These are phyloP conservation scores for Stagonosporopsis chrysanthemi DNA, from an alignment of 2,329 filamentous ascomycete species.

Conservation along the genomic window DNA sequence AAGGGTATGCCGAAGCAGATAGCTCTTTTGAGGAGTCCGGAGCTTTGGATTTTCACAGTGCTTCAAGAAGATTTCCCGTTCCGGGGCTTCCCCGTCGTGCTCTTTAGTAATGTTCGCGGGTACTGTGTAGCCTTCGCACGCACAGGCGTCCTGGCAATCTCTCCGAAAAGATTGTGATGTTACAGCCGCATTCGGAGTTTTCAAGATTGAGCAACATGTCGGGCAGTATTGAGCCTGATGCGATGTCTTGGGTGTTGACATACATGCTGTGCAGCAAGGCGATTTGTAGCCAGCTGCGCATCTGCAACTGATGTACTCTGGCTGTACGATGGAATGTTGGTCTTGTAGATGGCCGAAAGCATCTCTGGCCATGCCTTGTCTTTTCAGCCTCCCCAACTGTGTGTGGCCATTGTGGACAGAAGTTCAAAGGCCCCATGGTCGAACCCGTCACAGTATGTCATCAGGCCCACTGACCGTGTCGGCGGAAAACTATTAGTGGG, in stretches of 20 bases:
- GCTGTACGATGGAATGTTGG: background rate
- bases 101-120: background rate
- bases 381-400: background rate
- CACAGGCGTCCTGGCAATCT: background rate
- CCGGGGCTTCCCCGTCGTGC: background rate
- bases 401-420: background rate
- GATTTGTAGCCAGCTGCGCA: background rate
- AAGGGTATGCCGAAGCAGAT: background rate
- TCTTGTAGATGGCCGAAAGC: background rate
- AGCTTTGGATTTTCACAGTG: background rate
- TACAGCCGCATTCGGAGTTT: background rate
- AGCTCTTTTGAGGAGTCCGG: constrained; percentile 2
- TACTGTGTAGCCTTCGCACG: background rate
- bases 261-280: background rate
- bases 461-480: background rate
- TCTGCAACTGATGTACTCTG: background rate
- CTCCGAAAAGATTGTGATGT: background rate
- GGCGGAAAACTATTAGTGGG: background rate
- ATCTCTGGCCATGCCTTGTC: background rate
- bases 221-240: background rate
- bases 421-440: background rate
- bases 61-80: background rate
- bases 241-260: background rate
- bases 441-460: background rate
- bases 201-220: background rate